Conservation (phyloP, 768 basidiomycete genomes). For the Lactifluus hygrophoroides region DNA sequence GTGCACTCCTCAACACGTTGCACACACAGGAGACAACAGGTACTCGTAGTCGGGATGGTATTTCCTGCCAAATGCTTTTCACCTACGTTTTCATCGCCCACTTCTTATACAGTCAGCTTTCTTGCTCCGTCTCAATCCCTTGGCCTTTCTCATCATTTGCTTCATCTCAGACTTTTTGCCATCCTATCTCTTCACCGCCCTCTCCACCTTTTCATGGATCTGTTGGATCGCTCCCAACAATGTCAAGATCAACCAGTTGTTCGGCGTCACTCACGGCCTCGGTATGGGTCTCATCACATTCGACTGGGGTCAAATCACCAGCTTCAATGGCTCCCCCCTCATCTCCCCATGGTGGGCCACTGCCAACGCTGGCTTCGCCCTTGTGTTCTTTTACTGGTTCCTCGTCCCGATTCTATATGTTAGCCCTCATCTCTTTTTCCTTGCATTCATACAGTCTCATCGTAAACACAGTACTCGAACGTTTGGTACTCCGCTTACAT, state of each 20-base stretch:
- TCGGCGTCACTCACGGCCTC: constrained; percentile 16
- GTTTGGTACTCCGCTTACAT: constrained; percentile 32
- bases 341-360: constrained; percentile 73
- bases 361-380: constrained; percentile 76
- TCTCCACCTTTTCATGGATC: neutral
- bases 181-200: neutral
- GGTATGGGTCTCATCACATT: constrained; percentile 79
- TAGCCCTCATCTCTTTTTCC: neutral
- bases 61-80: neutral
- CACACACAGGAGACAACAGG: neutral
- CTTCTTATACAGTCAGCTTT: too few species aligned
- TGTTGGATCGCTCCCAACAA: neutral
- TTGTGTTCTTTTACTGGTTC: constrained; percentile 59
- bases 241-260: neutral
- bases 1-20: neutral
- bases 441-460: neutral
- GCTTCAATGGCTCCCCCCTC: constrained; percentile 52
- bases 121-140: neutral
- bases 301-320: constrained; percentile 73
- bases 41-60: too few species aligned
- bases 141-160: neutral
- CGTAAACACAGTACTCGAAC: constrained; percentile 54
- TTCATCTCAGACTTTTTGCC: neutral
- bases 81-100: too few species aligned
- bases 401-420: constrained; percentile 36